These are phyloP conservation scores for Pyrenopolyporus hunteri DNA, from an alignment of 495 filamentous ascomycete species.

Conservation along the genomic window DNA sequence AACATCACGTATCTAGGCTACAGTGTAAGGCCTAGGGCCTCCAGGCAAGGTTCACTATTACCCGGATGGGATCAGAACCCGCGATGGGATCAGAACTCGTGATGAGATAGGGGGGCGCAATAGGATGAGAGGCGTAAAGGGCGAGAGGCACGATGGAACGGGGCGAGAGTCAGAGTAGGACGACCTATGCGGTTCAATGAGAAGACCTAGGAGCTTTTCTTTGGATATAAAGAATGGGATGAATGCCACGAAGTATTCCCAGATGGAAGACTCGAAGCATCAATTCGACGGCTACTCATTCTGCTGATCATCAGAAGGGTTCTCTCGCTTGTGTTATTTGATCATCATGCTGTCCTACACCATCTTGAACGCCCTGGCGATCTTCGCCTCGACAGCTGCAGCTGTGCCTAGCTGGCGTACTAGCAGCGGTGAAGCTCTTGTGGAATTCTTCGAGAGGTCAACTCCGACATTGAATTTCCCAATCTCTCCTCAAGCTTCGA, in stretches of 20 bases:
- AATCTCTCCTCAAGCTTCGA: background rate
- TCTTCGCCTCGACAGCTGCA: background rate
- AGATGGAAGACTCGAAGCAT: background rate
- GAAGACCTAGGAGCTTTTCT: background rate
- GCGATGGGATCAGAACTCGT: background rate
- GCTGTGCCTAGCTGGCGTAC: background rate
- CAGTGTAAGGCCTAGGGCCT: background rate
- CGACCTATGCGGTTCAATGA: background rate
- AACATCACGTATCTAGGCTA: background rate
- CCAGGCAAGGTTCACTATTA: background rate
- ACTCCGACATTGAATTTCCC: background rate
- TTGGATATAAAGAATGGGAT: background rate
- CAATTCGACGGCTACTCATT: background rate
- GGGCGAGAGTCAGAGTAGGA: background rate
- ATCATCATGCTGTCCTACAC: background rate
- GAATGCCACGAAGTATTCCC: background rate
- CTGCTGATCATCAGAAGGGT: background rate
- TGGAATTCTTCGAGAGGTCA: background rate
- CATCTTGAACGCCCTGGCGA: background rate
- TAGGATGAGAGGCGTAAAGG: background rate
- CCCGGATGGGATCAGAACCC: background rate
- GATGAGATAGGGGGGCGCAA: background rate
- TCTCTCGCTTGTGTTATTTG: background rate
- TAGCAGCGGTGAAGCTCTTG: conserved; percentile 3
- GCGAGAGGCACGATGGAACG: background rate